Conservation (phyloP, 306 rosid species). For the Casuarina cunninghamiana region DNA sequence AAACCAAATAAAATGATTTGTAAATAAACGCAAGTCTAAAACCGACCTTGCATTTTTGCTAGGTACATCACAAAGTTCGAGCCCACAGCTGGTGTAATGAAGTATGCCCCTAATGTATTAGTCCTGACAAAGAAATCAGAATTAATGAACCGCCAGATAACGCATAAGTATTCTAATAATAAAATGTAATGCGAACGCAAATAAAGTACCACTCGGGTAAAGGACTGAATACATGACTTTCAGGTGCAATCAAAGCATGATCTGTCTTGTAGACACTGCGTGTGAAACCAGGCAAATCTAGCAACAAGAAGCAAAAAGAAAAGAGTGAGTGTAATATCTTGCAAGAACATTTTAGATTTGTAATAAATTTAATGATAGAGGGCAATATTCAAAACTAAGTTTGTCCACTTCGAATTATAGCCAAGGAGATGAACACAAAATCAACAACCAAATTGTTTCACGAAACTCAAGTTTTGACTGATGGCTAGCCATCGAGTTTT, state of each 20-base stretch:
- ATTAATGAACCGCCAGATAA: slow-evolving; percentile 25
- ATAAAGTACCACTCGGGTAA: slow-evolving; percentile 74
- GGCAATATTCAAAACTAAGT: not conserved
- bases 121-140: slow-evolving; percentile 54
- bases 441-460: not conserved
- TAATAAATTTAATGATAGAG: not conserved
- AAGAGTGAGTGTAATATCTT: slow-evolving; percentile 7
- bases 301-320: slow-evolving; percentile 26
- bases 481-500: slow-evolving; percentile 3
- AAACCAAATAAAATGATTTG: slow-evolving; percentile 12
- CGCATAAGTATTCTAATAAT: slow-evolving; percentile 25
- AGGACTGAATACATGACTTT: slow-evolving; percentile 89
- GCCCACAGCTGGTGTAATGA: slow-evolving; percentile 77
- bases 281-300: slow-evolving; percentile 95
- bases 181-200: slow-evolving; percentile 19
- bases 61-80: slow-evolving; percentile 90
- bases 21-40: slow-evolving; percentile 15
- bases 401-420: not conserved
- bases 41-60: slow-evolving; percentile 84
- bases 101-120: slow-evolving; percentile 71
- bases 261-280: slow-evolving; percentile 84
- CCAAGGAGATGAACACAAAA: not conserved
- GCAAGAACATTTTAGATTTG: not conserved
- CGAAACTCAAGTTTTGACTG: not conserved
- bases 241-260: slow-evolving; percentile 86